Base-by-base conservation (phyloP, 2,329 filamentous ascomycete genomes). In the Fusarium ramigenum region DNA sequence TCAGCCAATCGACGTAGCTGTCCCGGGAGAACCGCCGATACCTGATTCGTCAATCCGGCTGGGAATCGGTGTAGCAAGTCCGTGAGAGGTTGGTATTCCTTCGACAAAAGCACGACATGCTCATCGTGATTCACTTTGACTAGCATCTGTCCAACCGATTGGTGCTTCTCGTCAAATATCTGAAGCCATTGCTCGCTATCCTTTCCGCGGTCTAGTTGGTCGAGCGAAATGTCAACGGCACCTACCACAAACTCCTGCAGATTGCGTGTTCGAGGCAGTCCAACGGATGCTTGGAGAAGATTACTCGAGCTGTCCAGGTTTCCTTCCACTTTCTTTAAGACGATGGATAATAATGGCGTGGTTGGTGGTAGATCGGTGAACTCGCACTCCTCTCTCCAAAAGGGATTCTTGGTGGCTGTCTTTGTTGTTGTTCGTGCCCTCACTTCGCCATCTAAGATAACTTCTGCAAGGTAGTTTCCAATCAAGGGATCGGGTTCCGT, bases 131-230 rank as follows among this genome's bases (percentile, higher is more conserved):
- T 91, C 28, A 97, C 87, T 78, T 91, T 94, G 82, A 98, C 90
- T 58, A 97, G 87, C 85, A 97, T 92, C 70, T 95, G 94, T 34
- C 95, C 96, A 54, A 97, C 89, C 2, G 87, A 85, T 75, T 95
- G 92, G 69, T 93, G 91, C 72, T 89, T 91, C 73, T 93, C 91
- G 77, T 97, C 94, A 54, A 92, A 83, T 28, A 97, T 90, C 21
- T 92, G 92, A 85, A 94, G 93, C 96, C 95, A 98, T 78, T 95
- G 92, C 81, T 98, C 96, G 39, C 92, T 88, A 64, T 96, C 93
- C 78, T 92, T 92, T 21, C 91, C 92, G 0, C 90, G 87, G 42
- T 96, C 93, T 21, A 97, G 82, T 70, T 95, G 92, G 66, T 95
- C 92, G 12, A 98, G 85, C 25, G 91, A 89, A 36, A 98, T 89